Evolutionary conservation across 225 moss, liverwort and hornwort species (phyloP).

Genomic region (Straminergon stramineum): DNA sequence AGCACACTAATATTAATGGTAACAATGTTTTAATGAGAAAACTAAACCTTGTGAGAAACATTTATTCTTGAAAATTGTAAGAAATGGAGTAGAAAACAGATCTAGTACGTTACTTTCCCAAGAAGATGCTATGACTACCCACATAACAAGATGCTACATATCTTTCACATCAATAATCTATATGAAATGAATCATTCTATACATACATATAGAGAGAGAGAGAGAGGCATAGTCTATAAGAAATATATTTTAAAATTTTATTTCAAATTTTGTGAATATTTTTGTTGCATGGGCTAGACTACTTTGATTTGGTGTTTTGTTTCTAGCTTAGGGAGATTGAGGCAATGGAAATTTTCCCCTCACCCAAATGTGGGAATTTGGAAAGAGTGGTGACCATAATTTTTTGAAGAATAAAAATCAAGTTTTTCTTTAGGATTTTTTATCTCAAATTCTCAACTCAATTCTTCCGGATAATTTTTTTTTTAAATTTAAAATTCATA

Average conservation of each 20-base stretch:
- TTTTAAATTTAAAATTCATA: neutral
- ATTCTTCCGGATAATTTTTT: neutral
- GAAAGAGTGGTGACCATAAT: neutral
- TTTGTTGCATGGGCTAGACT: fast-evolving
- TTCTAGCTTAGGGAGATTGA: too few relatives aligned
- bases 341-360: neutral
- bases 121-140: fast-evolving
- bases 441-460: neutral
- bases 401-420: neutral
- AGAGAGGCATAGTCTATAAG: neutral
- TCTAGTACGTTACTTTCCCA: fast-evolving
- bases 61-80: neutral
- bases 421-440: neutral
- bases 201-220: neutral
- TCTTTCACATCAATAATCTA: neutral
- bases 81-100: neutral
- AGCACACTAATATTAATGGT: fast-evolving
- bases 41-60: neutral
- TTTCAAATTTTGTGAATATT: neutral
- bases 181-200: neutral
- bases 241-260: neutral
- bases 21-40: neutral
- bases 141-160: neutral
- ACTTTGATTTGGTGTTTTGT: too few relatives aligned
- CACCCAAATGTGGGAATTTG: fast-evolving